Base-by-base conservation (phyloP, 331 rosid genomes). In the Prunus yedoensis region DNA sequence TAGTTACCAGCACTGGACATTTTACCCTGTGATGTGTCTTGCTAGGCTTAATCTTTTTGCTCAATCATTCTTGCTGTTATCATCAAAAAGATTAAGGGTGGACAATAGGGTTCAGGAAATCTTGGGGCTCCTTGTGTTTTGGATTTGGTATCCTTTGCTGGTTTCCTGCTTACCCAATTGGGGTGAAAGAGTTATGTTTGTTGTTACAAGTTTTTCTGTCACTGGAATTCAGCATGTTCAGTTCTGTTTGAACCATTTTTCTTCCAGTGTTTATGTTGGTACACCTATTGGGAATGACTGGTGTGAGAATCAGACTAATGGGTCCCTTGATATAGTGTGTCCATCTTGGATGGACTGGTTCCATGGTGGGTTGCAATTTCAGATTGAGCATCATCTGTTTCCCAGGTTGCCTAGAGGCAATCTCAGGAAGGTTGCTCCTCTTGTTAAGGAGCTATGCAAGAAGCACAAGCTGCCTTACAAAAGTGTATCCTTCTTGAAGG, bases 21-120 rank as follows among this genome's bases (percentile, higher is more conserved):
- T 78, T 72, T 85, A 85, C 66, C 88, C 88, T 46, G 83, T 85
- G 0, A 81, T 85, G 88, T 81, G 88, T 62, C 1, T 85, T 13
- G 95, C 93, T 46, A 83, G 95, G 77, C 2, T 91, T 50, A 89
- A 89, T 71, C 81, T 91, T 6, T 91, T 85, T 49, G 97, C 88
- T 3, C 97, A 91, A 53, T 83, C 90, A 9, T 74, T 91, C 32
- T 5, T 87, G 20, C 21, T 89, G 35, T 27, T 89, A 38, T 81
- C 72, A 0, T 88, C 83, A 3, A 77, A 66, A 49, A 69, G 62
- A 38, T 59, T 73, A 43, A 81, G 67, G 76, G 85, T 81, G 14
- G 46, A 70, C 50, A 75, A 85, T 58, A 68, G 85, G 45, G 79
- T 78, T 46, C 84, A 75, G 73, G 88, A 85, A 68, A 67, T 85